Evolutionary conservation across 805 yeast species (phyloP), one percentile per base, ranked within the genome.

Genomic region (Candida loeiensis): DNA sequence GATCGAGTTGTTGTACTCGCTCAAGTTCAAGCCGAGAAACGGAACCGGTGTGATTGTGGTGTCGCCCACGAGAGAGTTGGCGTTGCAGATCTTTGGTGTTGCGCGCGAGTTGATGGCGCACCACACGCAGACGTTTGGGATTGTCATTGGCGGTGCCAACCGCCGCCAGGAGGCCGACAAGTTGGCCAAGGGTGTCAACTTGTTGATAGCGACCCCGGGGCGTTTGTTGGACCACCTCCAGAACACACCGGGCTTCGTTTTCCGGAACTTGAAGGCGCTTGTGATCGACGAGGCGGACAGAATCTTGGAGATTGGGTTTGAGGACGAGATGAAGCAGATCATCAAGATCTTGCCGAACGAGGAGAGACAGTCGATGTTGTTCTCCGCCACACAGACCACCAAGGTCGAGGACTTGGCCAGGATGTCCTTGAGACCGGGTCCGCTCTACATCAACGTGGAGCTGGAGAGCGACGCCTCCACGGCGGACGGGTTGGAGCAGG

Each of bases 351-450:
- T 93, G 55, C 99, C 99, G 33, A 84, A 79, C 45, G 91, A 88
- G 50, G 90, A 84, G 49, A 83, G 99, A 66, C 99, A 93, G 64
- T 76, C 95, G 29, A 91, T 93, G 98, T 70, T 93, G 48, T 93
- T 93, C 60, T 91, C 98, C n/a, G 99, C 99, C 35, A 93, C 99
- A 1, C 99, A 93, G 65, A 93, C 99, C 21, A 93, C 98, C 29
- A 93, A 95, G 67, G 99, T 93, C 48, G 98, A 93, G 64, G 99
- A 93, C 69, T 74, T 93, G 57, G 99, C 99, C 12, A 79, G 99
- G 65, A 91, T 93, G 39, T 91, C 99, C 2, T 73, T 95, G 55
- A 81, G 95, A 61, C 82, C 90, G 38, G 97, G 97, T 33, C 98
- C 99, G 9, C 65, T 78, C 44, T 95, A 90, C 64, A 93, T 93